A percentile compares a stretch with the other conserved stretches of the same genome.
Evolutionary conservation across 352 stramenopile species (phyloP).

Genomic region (Pseudoperonospora humuli): DNA sequence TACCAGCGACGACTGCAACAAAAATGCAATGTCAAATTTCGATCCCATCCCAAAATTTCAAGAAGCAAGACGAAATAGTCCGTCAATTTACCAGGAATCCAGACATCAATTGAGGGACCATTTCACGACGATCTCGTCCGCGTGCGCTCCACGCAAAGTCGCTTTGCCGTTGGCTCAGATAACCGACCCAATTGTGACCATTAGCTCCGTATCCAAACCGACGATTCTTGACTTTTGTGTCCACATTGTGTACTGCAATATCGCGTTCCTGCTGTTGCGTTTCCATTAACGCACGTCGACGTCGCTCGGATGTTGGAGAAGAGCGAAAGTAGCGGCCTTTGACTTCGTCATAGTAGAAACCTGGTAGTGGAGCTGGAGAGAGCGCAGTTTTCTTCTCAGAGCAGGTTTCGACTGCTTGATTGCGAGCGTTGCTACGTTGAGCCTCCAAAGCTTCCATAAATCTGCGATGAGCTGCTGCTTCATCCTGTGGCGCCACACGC

Average conservation of each 20-base stretch:
- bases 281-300: slow-evolving; percentile 2
- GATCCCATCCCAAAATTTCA: not conserved
- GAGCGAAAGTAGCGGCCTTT: slow-evolving; percentile 43
- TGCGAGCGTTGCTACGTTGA: slow-evolving; percentile 33
- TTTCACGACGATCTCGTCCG: slow-evolving; percentile 13
- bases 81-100: slow-evolving; percentile 16
- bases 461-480: slow-evolving; percentile 20
- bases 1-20: slow-evolving; percentile 20
- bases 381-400: not conserved
- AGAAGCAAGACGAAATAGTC: not conserved
- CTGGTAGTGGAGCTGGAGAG: slow-evolving; percentile 21
- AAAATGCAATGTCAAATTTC: not conserved
- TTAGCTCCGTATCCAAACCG: slow-evolving; percentile 2
- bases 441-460: slow-evolving; percentile 59
- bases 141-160: slow-evolving; percentile 25
- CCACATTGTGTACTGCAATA: no score
- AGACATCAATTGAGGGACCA: slow-evolving; percentile 26
- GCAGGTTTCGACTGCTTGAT: not conserved
- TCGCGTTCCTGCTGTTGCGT: not conserved
- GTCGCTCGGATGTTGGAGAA: slow-evolving; percentile 13
- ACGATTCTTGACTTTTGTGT: slow-evolving; percentile 1
- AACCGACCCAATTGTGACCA: slow-evolving; percentile 21
- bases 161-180: slow-evolving; percentile 28
- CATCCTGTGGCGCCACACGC: slow-evolving; percentile 15
- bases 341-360: slow-evolving; percentile 54